Evolutionary conservation across 2,329 filamentous ascomycete species (phyloP).

Genomic region (Neopestalotiopsis sp.): DNA sequence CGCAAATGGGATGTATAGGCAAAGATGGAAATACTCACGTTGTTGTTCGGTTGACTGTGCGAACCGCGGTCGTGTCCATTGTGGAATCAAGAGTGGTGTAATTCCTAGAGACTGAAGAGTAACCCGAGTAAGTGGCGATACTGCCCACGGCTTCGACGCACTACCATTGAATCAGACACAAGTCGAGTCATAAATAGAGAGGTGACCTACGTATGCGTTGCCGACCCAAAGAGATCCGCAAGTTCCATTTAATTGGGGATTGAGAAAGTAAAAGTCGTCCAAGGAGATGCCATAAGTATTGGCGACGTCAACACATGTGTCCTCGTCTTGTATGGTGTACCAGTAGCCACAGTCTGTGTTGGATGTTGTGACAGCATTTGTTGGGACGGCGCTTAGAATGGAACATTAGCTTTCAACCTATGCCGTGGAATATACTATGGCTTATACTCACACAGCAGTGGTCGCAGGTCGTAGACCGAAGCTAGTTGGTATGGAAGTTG

Average conservation of each 20-base stretch:
- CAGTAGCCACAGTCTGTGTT: conserved; percentile 12
- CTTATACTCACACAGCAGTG: conserved; percentile 17
- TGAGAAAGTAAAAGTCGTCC: conserved; percentile 39
- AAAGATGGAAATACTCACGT: neutral
- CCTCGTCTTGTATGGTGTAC: neutral
- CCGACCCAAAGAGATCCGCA: conserved; percentile 38
- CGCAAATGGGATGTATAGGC: neutral
- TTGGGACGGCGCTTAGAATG: conserved; percentile 24
- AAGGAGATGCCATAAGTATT: conserved; percentile 36
- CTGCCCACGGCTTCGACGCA: conserved; percentile 39
- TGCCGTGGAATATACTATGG: neutral
- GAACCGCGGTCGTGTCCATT: neutral
- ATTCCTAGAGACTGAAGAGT: conserved; percentile 9
- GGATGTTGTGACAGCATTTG: conserved; percentile 20
- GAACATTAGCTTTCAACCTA: neutral
- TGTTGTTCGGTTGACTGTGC: conserved; percentile 3
- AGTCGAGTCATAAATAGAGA: too few species aligned
- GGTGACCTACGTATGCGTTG: conserved; percentile 25
- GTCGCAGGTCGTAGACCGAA: conserved; percentile 2
- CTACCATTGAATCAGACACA: conserved; percentile 25
- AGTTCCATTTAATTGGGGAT: conserved; percentile 35
- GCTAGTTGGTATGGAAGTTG: neutral
- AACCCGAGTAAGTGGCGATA: conserved; percentile 24
- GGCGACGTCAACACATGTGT: conserved; percentile 24
- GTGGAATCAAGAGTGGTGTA: neutral